Percentiles rank a stretch among this genome's conserved stretches.
Evolutionary conservation across 148 eudicot species (phyloP).

Genomic region (Rhododendron kiyosumense): DNA sequence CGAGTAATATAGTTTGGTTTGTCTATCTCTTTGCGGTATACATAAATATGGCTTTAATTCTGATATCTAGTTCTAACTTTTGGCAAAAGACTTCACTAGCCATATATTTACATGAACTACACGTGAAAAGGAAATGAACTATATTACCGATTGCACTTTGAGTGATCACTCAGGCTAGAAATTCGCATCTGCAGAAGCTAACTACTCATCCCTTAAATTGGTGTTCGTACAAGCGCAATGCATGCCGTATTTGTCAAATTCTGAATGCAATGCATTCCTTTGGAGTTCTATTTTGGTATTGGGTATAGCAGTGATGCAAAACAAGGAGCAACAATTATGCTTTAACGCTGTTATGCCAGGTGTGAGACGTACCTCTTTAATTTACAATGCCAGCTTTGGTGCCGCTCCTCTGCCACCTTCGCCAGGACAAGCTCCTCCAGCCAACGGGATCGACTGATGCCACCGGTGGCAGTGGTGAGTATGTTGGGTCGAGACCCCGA

Average conservation of each 20-base stretch:
- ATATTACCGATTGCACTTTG: constrained; percentile 1
- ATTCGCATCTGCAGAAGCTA: constrained; percentile 3
- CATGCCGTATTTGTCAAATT: constrained; percentile 23
- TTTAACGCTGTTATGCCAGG: constrained; percentile 21
- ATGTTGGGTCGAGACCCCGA: too few species aligned
- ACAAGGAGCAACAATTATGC: constrained; percentile 14
- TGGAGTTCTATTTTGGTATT: background rate
- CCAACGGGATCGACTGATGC: too few species aligned
- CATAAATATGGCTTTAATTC: background rate
- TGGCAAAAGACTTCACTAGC: background rate
- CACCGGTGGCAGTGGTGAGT: too few species aligned
- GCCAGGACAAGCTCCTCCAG: background rate
- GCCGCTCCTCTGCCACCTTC: background rate
- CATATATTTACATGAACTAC: background rate
- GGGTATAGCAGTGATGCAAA: background rate
- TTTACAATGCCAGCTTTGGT: constrained; percentile 5
- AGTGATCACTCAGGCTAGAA: constrained; percentile 13
- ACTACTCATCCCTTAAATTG: background rate
- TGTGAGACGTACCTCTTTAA: constrained; percentile 26
- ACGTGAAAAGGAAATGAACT: background rate
- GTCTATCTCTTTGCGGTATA: background rate
- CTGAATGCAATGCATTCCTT: constrained; percentile 24
- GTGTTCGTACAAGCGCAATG: constrained; percentile 31
- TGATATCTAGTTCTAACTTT: background rate
- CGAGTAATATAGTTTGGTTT: background rate